These are phyloP conservation scores for Microcera coccophila DNA, from an alignment of 2,329 filamentous ascomycete genomes.

Conservation along the genomic window DNA sequence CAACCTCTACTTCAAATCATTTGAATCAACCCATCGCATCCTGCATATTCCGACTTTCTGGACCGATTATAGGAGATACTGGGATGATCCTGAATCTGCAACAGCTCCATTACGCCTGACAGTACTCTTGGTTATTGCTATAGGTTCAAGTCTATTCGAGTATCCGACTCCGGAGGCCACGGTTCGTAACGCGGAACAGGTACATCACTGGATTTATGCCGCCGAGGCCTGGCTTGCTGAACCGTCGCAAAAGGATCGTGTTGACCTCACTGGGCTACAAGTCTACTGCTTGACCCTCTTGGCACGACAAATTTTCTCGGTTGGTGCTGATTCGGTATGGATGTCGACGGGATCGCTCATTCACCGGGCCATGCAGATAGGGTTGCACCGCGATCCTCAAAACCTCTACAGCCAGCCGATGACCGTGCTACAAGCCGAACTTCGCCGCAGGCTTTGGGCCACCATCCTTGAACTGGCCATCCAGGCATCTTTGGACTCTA, in stretches of 20 bases:
- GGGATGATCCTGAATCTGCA: constrained; percentile 33
- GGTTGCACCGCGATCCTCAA: constrained; percentile 41
- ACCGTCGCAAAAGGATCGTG: constrained; percentile 34
- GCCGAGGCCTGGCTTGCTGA: constrained; percentile 41
- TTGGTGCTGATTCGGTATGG: constrained; percentile 41
- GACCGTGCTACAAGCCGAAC: constrained; percentile 34
- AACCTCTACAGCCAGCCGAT: constrained; percentile 31
- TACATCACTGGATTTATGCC: constrained; percentile 39
- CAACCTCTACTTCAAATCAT: constrained; percentile 45
- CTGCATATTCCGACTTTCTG: constrained; percentile 51
- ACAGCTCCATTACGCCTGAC: constrained; percentile 29
- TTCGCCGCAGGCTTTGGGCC: constrained; percentile 41
- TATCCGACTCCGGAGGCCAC: constrained; percentile 18
- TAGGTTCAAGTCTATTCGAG: constrained; percentile 36
- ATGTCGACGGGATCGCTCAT: constrained; percentile 39
- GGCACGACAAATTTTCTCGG: constrained; percentile 39
- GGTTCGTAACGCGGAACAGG: constrained; percentile 21
- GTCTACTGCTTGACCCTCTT: constrained; percentile 38
- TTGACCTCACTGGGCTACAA: constrained; percentile 35
- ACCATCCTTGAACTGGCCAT: constrained; percentile 40
- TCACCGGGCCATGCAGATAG: constrained; percentile 43
- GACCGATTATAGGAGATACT: constrained; percentile 46
- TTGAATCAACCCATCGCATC: constrained; percentile 49
- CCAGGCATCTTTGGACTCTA: constrained; percentile 37
- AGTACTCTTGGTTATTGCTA: constrained; percentile 38